Evolutionary conservation across 768 basidiomycete species (phyloP), one percentile per base, ranked within the genome.

Genomic region (Termitomyces sp.): DNA sequence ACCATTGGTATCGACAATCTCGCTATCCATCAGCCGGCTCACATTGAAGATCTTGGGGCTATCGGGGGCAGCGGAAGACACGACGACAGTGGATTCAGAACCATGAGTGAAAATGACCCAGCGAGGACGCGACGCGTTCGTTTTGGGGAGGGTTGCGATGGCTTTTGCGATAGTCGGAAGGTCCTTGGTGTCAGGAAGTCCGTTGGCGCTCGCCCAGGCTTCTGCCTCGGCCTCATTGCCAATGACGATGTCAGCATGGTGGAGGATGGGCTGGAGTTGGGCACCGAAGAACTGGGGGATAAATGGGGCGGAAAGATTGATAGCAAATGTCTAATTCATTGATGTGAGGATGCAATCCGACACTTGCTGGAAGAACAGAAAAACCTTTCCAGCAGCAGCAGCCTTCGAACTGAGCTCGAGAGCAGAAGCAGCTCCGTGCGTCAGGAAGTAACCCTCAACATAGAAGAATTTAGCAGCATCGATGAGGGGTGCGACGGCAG

Each of bases 271-370:
- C 61, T 92, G 79, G 17, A 99, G 77, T 68, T 95, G 89, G 3
- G 76, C 73, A 57, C 80, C 80, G 79, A 98, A 98, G 81, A 97
- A 96, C 72, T 94, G 88, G 53, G 91, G 77, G 72, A 99, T 95
- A 80, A 98, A 99, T 17, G 97, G 97, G 3, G 97, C 97, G 9
- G 94, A 96, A 64, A 99, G 81, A 79, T 99, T 99, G 64, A 98
- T 72, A 11, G 82, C 83, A 71, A 98, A 95, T 58, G 86, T 86
- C 93, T 94, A 32, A 32, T 41, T n/a, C 23, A 23, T 27, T 21
- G 21, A 11, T 16, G 30, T 65, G 25, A 62, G 61, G 23, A 32
- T 9, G n/a, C 6, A n/a, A 9, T 35, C 19, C 9, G 25, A 40
- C 23, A 40, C 37, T 40, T n/a, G 23, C 19, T 7, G n/a, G n/a